Base-by-base conservation (phyloP, 2,329 filamentous ascomycete species). In the Calonectria pseudoreteaudii region DNA sequence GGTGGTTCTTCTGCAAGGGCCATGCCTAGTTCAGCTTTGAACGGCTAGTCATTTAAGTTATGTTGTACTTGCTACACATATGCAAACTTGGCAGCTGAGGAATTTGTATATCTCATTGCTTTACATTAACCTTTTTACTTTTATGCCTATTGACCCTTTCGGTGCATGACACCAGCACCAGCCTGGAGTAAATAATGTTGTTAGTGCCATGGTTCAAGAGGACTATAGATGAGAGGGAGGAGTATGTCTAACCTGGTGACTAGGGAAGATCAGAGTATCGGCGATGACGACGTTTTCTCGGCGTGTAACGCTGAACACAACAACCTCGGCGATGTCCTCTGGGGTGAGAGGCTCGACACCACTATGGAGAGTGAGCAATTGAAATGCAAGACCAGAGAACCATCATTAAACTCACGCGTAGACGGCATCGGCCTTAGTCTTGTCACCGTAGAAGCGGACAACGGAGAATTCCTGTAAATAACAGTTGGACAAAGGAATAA, bases 241-340 rank as follows among this genome's bases (percentile, higher is more conserved):
- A 14, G 23, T 18, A 2, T 66, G 14, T 20, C 81, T 75, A 77
- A 95, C 95, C 90, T 98, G 96, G 83, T 98, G 95, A 80, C 93
- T 97, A 7, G 96, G 96, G 85, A 94, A 98, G 68, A 98, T 88
- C 74, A 98, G 86, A 8, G 94, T 94, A 85, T 98, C 96, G 26
- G 96, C 96, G 78, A 98, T 85, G 26, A 98, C 95, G 7, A 98
- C 95, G 83, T 98, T 98, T 86, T 98, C 95, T 79, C 93, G 91
- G 80, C 96, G 91, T 4, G 94, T 93, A 5, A 94, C 95, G 2
- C 94, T 90, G 82, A 98, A 98, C 10, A 98, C 95, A 41, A 98
- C 89, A 36, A 97, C 90, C 86, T 98, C 96, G 16, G 96, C 96
- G 81, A 98, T 95, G 81, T 98, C 96, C 65, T 97, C 94, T 0